Evolutionary conservation across 2,329 filamentous ascomycete species (phyloP), one percentile per base, ranked within the genome.

Genomic region (Blastomyces gilchristii): DNA sequence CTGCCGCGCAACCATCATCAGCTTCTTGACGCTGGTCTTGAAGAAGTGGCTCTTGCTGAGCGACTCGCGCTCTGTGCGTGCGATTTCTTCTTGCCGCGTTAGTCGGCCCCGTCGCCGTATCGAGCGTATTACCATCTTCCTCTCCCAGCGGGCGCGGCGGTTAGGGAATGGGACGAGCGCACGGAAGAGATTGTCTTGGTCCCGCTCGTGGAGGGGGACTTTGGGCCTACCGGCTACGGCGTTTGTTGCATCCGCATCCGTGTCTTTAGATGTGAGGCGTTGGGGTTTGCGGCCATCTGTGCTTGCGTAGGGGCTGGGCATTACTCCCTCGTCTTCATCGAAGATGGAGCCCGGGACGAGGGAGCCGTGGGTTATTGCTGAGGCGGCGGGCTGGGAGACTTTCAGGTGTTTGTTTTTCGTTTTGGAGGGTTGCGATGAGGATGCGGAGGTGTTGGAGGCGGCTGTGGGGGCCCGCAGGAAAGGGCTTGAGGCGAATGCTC

Each of bases 21-120:
- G 82, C 80, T 99, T 99, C 85, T 99, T 99, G 67, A 90, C 81
- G 58, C 87, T 91, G 2, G 94, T 97, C 70, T 91, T 87, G 73
- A 97, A 83, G 68, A 84, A 83, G 57, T 87, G 83, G 66, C 87
- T 91, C 75, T 87, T 87, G 74, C 78, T 79, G 34, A 82, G 69
- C 61, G 79, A 79, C 68, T 84, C 78, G 50, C 85, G 77, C 73
- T 88, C 85, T 8, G 82, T 84, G 68, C 87, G 85, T 71, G 85
- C 83, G 65, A 97, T 83, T 62, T 83, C 80, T 69, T 91, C 84
- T 60, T 82, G 79, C 66, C 84, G 84, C 22, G 85, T 82, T 60
- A 92, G 75, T 53, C 89, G 82, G 9, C 88, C 87, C 58, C 87
- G 81, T 65, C 83, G 83, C 61, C 82, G 83, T 58, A 97, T 82